Percentiles rank a stretch among this genome's conserved stretches.
These are phyloP conservation scores for Aspergillus novofumigatus DNA, from an alignment of 2,329 filamentous ascomycete species.

Conservation along the genomic window DNA sequence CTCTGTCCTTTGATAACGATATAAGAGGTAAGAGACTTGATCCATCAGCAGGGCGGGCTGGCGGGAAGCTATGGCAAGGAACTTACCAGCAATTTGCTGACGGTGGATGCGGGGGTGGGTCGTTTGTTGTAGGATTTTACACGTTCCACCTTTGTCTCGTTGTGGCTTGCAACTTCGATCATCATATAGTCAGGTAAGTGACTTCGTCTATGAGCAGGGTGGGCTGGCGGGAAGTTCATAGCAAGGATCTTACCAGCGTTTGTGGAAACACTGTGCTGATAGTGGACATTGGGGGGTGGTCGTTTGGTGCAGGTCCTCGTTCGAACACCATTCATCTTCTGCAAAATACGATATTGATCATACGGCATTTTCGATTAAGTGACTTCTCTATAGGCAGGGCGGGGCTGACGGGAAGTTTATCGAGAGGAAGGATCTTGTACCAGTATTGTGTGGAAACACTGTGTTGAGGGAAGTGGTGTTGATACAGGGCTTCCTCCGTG, in stretches of 20 bases:
- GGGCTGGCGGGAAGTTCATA: background rate
- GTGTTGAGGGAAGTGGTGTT: background rate
- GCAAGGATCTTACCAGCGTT: background rate
- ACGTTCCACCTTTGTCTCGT: too few species aligned
- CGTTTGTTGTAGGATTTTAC: background rate
- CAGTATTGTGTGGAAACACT: background rate
- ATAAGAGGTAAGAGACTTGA: background rate
- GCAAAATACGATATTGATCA: too few species aligned
- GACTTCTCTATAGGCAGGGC: background rate
- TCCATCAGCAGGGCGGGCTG: background rate
- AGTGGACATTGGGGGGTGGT: background rate
- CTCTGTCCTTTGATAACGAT: background rate
- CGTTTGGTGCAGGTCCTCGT: background rate
- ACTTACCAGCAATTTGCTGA: background rate
- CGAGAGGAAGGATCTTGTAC: background rate
- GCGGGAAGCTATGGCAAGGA: background rate
- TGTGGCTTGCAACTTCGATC: too few species aligned
- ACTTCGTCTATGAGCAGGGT: background rate
- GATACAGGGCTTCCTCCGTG: background rate
- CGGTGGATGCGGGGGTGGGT: background rate
- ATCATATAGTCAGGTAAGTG: background rate
- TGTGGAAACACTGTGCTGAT: background rate
- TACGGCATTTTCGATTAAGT: background rate
- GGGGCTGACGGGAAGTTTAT: background rate
- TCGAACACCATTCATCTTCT: background rate